Base-by-base conservation (phyloP, 2,329 filamentous ascomycete genomes). In the Dactylellina parvicollis region DNA sequence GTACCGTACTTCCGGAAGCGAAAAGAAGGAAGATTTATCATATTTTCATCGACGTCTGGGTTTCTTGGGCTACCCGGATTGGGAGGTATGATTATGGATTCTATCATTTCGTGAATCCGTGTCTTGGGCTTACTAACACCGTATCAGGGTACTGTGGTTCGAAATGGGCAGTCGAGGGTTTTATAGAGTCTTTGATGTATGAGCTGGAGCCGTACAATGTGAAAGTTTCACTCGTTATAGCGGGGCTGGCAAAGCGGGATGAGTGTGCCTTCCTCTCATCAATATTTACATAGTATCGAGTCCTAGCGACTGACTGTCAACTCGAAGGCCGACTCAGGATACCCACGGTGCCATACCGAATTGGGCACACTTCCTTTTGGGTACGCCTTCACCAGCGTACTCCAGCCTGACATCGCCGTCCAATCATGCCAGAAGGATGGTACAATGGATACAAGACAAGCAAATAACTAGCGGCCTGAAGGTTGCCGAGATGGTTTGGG, bases 151-250 rank as follows among this genome's bases (percentile, higher is more conserved):
- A 96, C 79, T 98, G 94, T 81, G 95, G 95, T 0, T 96, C 92
- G 14, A 99, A 98, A 80, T 98, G 97, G 81, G 95, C 95, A 0
- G 92, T 96, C 2, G 95, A 99, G 80, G 95, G 94, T 0, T 83
- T 99, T 60, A 92, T 98, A 77, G 95, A 99, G 81, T 93, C 92
- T 14, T 94, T 99, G 91, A 85, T 97, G 14, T 98, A 98, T 81
- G 95, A 99, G 80, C 89, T 96, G 36, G 93, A 97, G 75, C 83
- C 85, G 0, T 97, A 96, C 82, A 94, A 95, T 79, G 90, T 98
- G 80, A 96, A 96, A 81, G 92, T 92, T 0, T 97, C 94, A 1
- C 85, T 99, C 4, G 93, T 98, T 0, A 92, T 97, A 78, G 93
- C 94, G 0, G 93, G 93, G 0, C 86, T 97, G 76, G 90, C 97